Percentiles rank a stretch among this genome's conserved stretches.
phyloP scores from a whole-genome alignment of 2,329 filamentous ascomycete genomes.

The Pseudofabraea citricarpa region DNA sequence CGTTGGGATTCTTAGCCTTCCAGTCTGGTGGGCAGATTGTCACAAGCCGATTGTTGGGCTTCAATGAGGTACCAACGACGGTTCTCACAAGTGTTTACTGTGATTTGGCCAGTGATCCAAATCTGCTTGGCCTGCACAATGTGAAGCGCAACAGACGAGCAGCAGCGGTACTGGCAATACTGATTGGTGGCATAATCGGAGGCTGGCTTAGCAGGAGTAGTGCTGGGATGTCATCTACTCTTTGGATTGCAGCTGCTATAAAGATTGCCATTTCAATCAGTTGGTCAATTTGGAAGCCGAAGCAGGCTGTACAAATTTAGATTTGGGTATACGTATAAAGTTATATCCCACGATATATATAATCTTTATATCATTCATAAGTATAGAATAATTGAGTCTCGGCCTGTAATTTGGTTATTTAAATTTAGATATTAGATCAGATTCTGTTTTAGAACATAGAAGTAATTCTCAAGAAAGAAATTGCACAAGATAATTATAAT shows the following conservation, averaged over 20 bases:
- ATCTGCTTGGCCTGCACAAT: constrained; percentile 40
- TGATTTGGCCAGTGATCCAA: constrained; percentile 67
- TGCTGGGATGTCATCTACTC: constrained; percentile 43
- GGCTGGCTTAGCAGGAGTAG: constrained; percentile 48
- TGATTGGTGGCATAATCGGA: constrained; percentile 48
- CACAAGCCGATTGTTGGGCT: constrained; percentile 64
- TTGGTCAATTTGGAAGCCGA: constrained; percentile 56
- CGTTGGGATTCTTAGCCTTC: constrained; percentile 51
- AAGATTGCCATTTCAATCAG: constrained; percentile 51
- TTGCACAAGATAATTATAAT: too few species aligned
- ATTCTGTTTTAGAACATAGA: too few species aligned
- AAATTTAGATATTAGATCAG: too few species aligned
- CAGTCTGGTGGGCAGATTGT: constrained; percentile 76
- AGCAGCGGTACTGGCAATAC: constrained; percentile 44
- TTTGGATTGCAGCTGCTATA: constrained; percentile 39
- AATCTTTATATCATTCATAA: too few species aligned
- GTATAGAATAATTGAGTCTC: too few species aligned
- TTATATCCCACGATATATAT: too few species aligned
- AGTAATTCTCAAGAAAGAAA: too few species aligned
- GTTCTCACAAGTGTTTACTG: constrained; percentile 80
- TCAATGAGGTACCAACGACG: constrained; percentile 69
- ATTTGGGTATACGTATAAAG: too few species aligned
- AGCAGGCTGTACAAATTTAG: constrained; percentile 7
- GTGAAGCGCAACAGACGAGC: constrained; percentile 48
- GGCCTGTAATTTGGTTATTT: too few species aligned